Base-by-base conservation (phyloP, 2,329 filamentous ascomycete genomes). In the Epicoccum nigrum region DNA sequence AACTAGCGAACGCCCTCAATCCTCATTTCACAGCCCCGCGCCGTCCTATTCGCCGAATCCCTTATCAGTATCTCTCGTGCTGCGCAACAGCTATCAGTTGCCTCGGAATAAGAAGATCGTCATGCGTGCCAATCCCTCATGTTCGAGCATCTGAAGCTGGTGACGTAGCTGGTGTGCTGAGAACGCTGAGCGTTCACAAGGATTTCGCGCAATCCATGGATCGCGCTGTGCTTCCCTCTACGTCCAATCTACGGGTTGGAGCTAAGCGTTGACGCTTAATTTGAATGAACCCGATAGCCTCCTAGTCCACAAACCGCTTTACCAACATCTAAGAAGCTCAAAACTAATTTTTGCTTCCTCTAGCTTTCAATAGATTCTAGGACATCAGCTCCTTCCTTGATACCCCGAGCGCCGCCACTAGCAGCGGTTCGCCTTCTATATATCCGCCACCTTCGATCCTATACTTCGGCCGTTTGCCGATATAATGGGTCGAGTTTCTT, bases 401-500 rank as follows among this genome's bases (percentile, higher is more conserved):
- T 62, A 56, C 59, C 49, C 52, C 55, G 46, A 63, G 62, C 64
- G 54, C 59, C 64, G 55, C 60, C 52, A 60, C 49, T 51, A 43
- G 58, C 46, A 53, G 56, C 53, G 58, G 52, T 61, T 51, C 58
- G 54, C 45, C 51, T 39, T 58, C 33, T 38, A 51, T 44, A 46
- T 51, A 54, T 40, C 31, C 54, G 56, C 64, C 54, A 62, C 54
- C 62, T 60, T 65, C 56, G 47, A 60, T 56, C 57, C 55, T 54
- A 28, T 63, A 59, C 45, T 69, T 79, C 78, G 78, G 78, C 78
- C 76, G 71, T 65, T 71, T 63, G 78, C 78, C 78, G 77, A 78
- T 77, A 79, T 76, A 73, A 81, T 81, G 78, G 78, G 77, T 76
- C 74, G 74, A 72, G 78, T 80, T 68, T 77, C 77, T 57, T 80